These are phyloP conservation scores for Aspergillus felis DNA, from an alignment of 2,329 filamentous ascomycete species.

Conservation along the genomic window DNA sequence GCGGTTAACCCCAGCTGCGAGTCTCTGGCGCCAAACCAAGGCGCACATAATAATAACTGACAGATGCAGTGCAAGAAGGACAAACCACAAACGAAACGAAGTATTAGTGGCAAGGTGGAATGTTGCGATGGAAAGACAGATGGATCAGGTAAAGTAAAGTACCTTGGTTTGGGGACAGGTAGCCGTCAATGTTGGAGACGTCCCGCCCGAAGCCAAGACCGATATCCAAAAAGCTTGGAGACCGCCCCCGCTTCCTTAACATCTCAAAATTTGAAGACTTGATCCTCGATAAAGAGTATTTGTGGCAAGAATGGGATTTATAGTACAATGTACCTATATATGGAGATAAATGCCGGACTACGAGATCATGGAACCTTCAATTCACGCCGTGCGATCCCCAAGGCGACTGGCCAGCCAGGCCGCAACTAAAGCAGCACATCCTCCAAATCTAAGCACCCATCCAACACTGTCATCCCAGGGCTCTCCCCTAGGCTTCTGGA, in stretches of 20 bases:
- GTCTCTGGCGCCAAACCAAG: constrained; percentile 26
- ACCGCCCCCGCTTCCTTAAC: neutral
- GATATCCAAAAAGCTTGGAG: neutral
- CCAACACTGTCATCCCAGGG: constrained; percentile 84
- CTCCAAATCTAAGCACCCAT: constrained; percentile 81
- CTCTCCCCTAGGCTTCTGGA: constrained; percentile 81
- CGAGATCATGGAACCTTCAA: neutral
- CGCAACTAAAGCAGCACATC: constrained; percentile 70
- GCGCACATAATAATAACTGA: constrained; percentile 36
- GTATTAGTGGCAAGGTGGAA: neutral
- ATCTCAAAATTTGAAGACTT: neutral
- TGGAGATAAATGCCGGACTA: neutral
- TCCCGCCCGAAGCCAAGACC: neutral
- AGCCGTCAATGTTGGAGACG: neutral
- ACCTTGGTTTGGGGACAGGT: neutral
- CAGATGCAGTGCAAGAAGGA: constrained; percentile 2
- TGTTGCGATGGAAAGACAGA: neutral
- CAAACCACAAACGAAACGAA: neutral
- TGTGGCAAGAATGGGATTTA: neutral
- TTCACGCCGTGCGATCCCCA: constrained; percentile 50
- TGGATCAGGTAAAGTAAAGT: neutral
- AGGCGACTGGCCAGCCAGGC: constrained; percentile 69
- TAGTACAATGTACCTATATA: neutral
- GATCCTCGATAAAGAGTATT: neutral
- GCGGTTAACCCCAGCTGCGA: constrained; percentile 32